These are phyloP conservation scores for Leccinum arenicola DNA, from an alignment of 768 basidiomycete genomes.

Conservation along the genomic window DNA sequence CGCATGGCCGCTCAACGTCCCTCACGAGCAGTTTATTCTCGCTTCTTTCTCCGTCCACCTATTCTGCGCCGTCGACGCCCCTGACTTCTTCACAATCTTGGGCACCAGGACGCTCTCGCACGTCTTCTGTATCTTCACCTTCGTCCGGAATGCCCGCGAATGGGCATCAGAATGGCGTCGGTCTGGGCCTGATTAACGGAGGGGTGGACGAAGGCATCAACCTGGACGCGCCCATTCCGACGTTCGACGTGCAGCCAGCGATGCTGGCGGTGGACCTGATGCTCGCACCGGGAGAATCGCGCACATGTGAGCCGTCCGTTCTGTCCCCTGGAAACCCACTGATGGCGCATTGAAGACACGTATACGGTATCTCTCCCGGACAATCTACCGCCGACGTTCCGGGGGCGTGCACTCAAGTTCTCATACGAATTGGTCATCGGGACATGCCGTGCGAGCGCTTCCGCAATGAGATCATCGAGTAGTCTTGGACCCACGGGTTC, in stretches of 20 bases:
- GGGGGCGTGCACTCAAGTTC: slow-evolving; percentile 79
- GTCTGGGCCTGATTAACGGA: slow-evolving; percentile 30
- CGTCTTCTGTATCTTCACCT: slow-evolving; percentile 26
- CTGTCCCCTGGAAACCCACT: neutral
- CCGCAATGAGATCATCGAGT: slow-evolving; percentile 29
- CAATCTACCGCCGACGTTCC: slow-evolving; percentile 86
- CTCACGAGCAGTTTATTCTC: slow-evolving; percentile 51
- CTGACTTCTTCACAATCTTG: slow-evolving; percentile 26
- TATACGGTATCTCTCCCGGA: slow-evolving; percentile 76
- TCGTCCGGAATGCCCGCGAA: slow-evolving; percentile 4
- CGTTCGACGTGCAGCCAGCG: slow-evolving; percentile 79
- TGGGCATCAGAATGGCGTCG: slow-evolving; percentile 22
- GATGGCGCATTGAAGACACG: slow-evolving; percentile 50
- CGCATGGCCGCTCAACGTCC: slow-evolving; percentile 51
- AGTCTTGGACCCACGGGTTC: slow-evolving; percentile 35
- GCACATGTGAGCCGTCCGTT: slow-evolving; percentile 54
- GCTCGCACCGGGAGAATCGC: slow-evolving; percentile 79
- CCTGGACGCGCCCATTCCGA: slow-evolving; percentile 70
- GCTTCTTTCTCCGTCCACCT: slow-evolving; percentile 42
- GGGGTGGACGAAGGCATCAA: slow-evolving; percentile 48
- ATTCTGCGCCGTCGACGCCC: slow-evolving; percentile 23
- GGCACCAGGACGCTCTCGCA: slow-evolving; percentile 17
- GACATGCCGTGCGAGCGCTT: slow-evolving; percentile 61
- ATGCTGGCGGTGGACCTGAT: slow-evolving; percentile 88
- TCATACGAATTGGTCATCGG: slow-evolving; percentile 91